Base-by-base conservation (phyloP, 2,329 filamentous ascomycete species). In the Sphaerulina musiva region DNA sequence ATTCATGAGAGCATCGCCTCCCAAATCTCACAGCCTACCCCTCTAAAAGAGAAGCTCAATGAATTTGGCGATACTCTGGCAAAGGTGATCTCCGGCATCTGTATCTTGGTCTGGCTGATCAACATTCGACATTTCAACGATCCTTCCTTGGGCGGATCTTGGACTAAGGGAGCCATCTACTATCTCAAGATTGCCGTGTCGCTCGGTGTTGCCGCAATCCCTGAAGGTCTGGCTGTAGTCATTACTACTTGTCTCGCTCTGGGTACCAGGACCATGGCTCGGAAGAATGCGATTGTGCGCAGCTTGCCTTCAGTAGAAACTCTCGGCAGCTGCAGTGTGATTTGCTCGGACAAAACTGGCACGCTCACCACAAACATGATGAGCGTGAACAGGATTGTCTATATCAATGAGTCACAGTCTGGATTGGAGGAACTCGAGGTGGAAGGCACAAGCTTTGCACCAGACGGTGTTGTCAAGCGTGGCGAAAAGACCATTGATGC, bases 131-230 rank as follows among this genome's bases (percentile, higher is more conserved):
- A 98, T 76, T 98, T 98, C 79, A 93, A 83, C 68, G 93, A 98
- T 67, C 89, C 91, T 29, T 86, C 87, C 61, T 92, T 96, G 65
- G 93, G 93, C 65, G 87, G 83, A 72, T 68, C 64, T 34, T 96
- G 90, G 85, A 82, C 89, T 60, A 98, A 97, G 78, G 93, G 93
- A 56, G 93, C 93, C 56, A 97, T 98, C 68, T 98, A 98, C 80
- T 98, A 98, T 73, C 83, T 98, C 66, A 98, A 98, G 80, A 98
- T 98, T 69, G 93, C 93, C 41, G 95, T 98, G 41, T 98, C 93
- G 47, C 86, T 98, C 38, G 95, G 93, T 73, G 93, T 98, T 41
- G 93, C 93, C 45, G 93, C 95, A 62, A 98, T 98, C 68, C 93
- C 93, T 0, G 93, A 98, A 75, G 93, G 95, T 72, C 81, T 98